Base-by-base conservation (phyloP, 257 asterid genomes). In the Echites panduratus region DNA sequence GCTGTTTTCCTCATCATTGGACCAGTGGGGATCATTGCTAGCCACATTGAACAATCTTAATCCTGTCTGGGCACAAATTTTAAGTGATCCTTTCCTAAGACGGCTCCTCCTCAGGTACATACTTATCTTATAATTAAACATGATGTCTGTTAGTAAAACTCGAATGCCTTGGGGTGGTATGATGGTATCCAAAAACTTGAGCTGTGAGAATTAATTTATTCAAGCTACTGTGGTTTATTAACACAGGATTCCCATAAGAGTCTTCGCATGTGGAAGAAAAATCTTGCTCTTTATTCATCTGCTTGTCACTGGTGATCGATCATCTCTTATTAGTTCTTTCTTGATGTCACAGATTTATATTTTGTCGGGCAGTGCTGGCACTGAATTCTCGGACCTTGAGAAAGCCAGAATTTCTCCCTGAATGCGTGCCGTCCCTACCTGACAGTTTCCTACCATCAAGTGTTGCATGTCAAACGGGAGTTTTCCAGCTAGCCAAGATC, bases 21-120 rank as follows among this genome's bases (percentile, higher is more conserved):
- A 83, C 81, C 79, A 84, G 64, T 80, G 89, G 85, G 98, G 99
- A 27, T 87, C 85, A 52, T 82, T 68, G 38, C 77, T 95, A 76
- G 92, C 89, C 65, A 71, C 79, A 77, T 84, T 84, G 56, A 88
- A 82, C 62, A 80, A 78, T 79, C 91, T 95, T 70, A 84, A 84
- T 84, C 88, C 98, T 73, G 92, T 82, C 61, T 95, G 99, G 99
- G 85, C 95, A 43, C 98, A 95, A 79, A 84, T 84, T 73, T 75
- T 90, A 71, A 48, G 83, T 24, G 98, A 92, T 79, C 89, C 97
- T 73, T 89, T 95, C 90, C 84, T 95, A 81, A 87, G 93, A 81
- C 86, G 98, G 71, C 90, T 95, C 71, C 86, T 95, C 78, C 71
- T 92, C 64, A 95, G 99, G 99, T 89, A 83, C 16, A 74, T 26